Evolutionary conservation across 345 rosid species (phyloP).

Genomic region (Citrus inodora): DNA sequence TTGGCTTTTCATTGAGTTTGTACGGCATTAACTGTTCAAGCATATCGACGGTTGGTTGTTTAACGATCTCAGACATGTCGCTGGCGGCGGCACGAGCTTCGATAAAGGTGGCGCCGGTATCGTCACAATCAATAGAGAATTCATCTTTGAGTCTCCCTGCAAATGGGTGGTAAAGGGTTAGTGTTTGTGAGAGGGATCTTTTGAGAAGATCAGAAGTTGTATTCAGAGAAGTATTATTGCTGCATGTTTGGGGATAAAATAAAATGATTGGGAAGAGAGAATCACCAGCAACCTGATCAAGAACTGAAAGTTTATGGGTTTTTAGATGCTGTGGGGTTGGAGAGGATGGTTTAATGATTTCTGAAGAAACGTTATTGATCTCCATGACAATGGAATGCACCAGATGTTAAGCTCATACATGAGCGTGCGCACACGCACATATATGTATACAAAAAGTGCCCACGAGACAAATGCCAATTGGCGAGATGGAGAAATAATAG

Average conservation of each 20-base stretch:
- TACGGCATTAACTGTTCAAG: slow-evolving; percentile 21
- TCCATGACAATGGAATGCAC: background rate
- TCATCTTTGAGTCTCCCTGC: slow-evolving; percentile 22
- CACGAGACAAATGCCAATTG: too few relatives aligned
- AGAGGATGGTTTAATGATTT: slow-evolving; percentile 30
- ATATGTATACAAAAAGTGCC: too few relatives aligned
- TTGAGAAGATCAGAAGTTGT: slow-evolving; percentile 6
- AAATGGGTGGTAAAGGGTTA: slow-evolving; percentile 22
- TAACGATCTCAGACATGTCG: slow-evolving; percentile 15
- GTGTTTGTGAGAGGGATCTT: slow-evolving; percentile 17
- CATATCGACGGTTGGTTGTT: background rate
- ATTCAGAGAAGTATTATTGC: background rate
- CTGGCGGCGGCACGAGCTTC: slow-evolving; percentile 8
- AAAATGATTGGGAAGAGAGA: slow-evolving; percentile 24
- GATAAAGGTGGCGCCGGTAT: slow-evolving; percentile 14
- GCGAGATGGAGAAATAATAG: too few relatives aligned
- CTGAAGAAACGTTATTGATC: slow-evolving; percentile 20
- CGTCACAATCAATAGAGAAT: slow-evolving; percentile 24
- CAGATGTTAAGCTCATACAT: too few relatives aligned
- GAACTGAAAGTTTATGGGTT: slow-evolving; percentile 25
- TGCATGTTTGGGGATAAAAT: slow-evolving; percentile 5
- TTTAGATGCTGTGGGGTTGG: slow-evolving; percentile 27
- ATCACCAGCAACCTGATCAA: slow-evolving; percentile 22
- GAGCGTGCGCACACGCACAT: too few relatives aligned
- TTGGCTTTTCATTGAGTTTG: background rate